Evolutionary conservation across 2,329 filamentous ascomycete species (phyloP).

Genomic region (Triangularia setosa): DNA sequence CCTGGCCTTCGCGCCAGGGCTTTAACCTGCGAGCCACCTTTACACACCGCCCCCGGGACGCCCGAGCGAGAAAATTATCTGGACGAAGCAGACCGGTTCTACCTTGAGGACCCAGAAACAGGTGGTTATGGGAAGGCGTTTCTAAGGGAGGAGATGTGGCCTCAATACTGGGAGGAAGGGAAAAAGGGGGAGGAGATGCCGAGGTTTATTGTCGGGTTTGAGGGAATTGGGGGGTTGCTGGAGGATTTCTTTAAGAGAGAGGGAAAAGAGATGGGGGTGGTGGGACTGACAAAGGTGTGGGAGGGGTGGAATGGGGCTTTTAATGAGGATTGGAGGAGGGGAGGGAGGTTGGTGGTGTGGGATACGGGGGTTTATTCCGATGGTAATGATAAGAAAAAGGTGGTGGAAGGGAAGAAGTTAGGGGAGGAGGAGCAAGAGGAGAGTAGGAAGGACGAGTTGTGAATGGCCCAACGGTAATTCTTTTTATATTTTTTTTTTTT

Average conservation of each 20-base stretch:
- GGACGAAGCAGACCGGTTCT: constrained; percentile 91
- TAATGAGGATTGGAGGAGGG: constrained; percentile 57
- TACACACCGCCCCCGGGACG: constrained; percentile 58
- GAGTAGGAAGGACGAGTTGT: no score
- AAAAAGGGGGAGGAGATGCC: constrained; percentile 39
- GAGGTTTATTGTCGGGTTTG: constrained; percentile 58
- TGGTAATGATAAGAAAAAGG: neutral
- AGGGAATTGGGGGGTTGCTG: constrained; percentile 51
- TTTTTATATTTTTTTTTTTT: no score
- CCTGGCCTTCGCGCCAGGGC: constrained; percentile 74
- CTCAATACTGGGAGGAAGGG: constrained; percentile 1
- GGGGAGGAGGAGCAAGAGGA: no score
- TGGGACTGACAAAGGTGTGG: constrained; percentile 49
- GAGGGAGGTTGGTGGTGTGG: constrained; percentile 58
- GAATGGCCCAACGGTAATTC: no score
- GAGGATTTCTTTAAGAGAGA: constrained; percentile 39
- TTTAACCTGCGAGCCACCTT: constrained; percentile 83
- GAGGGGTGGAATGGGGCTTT: constrained; percentile 57
- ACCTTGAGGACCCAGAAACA: constrained; percentile 53
- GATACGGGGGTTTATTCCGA: constrained; percentile 40
- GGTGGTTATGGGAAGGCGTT: constrained; percentile 41
- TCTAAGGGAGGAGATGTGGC: constrained; percentile 51
- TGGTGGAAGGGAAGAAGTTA: neutral
- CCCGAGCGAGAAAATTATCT: constrained; percentile 64
- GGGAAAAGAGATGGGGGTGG: constrained; percentile 40